These are phyloP conservation scores for Ilex asprella DNA, from an alignment of 257 asterid species.

Conservation along the genomic window DNA sequence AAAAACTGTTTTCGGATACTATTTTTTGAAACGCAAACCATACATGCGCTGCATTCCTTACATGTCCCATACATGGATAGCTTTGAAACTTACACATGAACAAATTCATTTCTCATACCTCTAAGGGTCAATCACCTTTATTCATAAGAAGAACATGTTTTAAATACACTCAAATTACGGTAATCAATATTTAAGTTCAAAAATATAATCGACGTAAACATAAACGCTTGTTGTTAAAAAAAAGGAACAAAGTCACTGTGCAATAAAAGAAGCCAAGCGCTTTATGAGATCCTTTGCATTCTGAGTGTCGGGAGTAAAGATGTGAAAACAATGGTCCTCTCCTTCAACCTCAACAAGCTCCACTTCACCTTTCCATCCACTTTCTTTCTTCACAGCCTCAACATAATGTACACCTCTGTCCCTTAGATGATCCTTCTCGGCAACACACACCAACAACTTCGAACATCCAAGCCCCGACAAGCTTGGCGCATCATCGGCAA, in stretches of 20 bases:
- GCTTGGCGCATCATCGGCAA: constrained; percentile 15
- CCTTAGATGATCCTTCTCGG: constrained; percentile 23
- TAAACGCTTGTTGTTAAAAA: too few species aligned
- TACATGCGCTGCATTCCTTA: too few species aligned
- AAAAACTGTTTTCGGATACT: too few species aligned
- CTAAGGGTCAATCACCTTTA: too few species aligned
- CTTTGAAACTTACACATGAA: too few species aligned
- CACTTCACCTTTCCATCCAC: constrained; percentile 46
- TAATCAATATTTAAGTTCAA: too few species aligned
- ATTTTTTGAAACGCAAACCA: too few species aligned
- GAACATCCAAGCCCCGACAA: constrained; percentile 17
- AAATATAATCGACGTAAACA: too few species aligned
- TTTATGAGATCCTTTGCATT: constrained; percentile 32
- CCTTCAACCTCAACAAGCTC: constrained; percentile 45
- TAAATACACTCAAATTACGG: too few species aligned
- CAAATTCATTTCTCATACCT: too few species aligned
- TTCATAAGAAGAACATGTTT: too few species aligned
- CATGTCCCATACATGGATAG: too few species aligned
- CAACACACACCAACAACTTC: constrained; percentile 21
- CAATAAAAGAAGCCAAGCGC: constrained; percentile 30
- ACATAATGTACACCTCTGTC: constrained; percentile 20
- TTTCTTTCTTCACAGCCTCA: constrained; percentile 30
- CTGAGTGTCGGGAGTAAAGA: constrained; percentile 15
- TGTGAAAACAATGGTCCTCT: constrained; percentile 44
- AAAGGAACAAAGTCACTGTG: not conserved